Base-by-base conservation (phyloP, 129 eudicot species). In the Centella asiatica region DNA sequence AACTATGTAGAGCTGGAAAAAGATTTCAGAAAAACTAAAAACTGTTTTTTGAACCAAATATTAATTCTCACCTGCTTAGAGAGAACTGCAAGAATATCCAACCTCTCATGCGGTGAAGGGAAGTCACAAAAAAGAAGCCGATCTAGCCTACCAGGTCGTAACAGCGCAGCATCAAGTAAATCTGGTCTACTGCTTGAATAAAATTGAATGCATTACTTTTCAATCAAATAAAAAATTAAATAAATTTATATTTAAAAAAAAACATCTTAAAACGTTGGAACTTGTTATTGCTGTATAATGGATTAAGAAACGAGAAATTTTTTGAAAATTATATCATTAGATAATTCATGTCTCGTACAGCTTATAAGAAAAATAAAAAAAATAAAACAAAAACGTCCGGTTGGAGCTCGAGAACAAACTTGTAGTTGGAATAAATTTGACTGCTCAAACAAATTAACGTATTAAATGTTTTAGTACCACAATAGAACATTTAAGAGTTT, bases 51-150 rank as follows among this genome's bases (percentile, higher is more conserved):
- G 2, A 59, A 22, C 32, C 13, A 26, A 42, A 20, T 14, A 13
- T 47, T 26, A 62, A 3, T 29, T 51, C 69, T 70, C 60, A 85
- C 97, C 90, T 89, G 88, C 65, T 80, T 80, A 52, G 98, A 92
- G 52, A 92, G 98, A 73, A 84, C 96, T 57, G 27, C 48, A 32
- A 92, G 95, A 70, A 92, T 92, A 69, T 92, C 98, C 46, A 76
- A 64, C 74, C 98, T 76, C 76, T 87, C 98, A 60, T 69, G 65
- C 59, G 60, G 76, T 37, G 96, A 76, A 19, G 98, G 98, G 46
- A 92, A 92, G 74, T 92, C 98, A 68, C 98, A 92, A 65, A 92
- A 84, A 26, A 92, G 85, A 51, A 92, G 88, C 29, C 96, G 59
- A 15, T 53, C 59, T 53, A 53, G 36, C 59, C 59, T 53, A 27